Conservation (phyloP, 2,329 filamentous ascomycete species). For the Stemphylium lycopersici region DNA sequence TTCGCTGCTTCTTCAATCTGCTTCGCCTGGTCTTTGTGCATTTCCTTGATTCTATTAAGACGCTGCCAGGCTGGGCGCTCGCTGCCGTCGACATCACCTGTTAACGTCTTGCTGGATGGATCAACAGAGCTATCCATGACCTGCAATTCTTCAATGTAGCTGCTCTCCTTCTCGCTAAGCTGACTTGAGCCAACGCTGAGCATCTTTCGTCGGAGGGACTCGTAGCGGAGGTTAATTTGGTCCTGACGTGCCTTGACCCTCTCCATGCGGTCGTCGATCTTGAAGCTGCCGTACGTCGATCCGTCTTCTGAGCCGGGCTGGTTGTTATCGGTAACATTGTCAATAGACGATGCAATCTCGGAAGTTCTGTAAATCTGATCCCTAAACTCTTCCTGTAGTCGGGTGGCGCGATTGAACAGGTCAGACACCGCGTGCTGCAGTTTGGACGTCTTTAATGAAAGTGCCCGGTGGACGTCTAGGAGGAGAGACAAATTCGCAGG, state of each 20-base stretch:
- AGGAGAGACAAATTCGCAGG: slow-evolving; percentile 74
- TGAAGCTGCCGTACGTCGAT: slow-evolving; percentile 58
- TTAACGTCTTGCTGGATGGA: slow-evolving; percentile 32
- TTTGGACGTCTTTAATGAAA: slow-evolving; percentile 71
- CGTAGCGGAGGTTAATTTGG: slow-evolving; percentile 64
- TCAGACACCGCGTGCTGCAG: slow-evolving; percentile 74
- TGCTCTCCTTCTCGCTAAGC: slow-evolving; percentile 67
- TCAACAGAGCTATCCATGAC: slow-evolving; percentile 51
- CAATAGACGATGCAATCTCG: slow-evolving; percentile 69
- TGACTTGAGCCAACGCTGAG: slow-evolving; percentile 57
- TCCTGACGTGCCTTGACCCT: slow-evolving; percentile 63
- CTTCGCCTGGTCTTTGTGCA: slow-evolving; percentile 59
- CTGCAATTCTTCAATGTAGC: slow-evolving; percentile 64
- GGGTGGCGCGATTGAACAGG: slow-evolving; percentile 72
- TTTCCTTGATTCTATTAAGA: slow-evolving; percentile 61
- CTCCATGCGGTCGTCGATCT: slow-evolving; percentile 65
- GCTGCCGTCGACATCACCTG: slow-evolving; percentile 40
- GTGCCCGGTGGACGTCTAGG: slow-evolving; percentile 73
- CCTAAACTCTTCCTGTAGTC: slow-evolving; percentile 69
- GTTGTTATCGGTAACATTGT: slow-evolving; percentile 68
- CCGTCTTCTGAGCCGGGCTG: slow-evolving; percentile 51
- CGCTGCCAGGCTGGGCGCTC: slow-evolving; percentile 57
- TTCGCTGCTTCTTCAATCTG: slow-evolving; percentile 31
- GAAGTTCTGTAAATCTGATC: slow-evolving; percentile 71
- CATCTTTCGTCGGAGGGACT: slow-evolving; percentile 61